phyloP scores from a whole-genome alignment of 129 eudicot species.

The Lactuca saligna region DNA sequence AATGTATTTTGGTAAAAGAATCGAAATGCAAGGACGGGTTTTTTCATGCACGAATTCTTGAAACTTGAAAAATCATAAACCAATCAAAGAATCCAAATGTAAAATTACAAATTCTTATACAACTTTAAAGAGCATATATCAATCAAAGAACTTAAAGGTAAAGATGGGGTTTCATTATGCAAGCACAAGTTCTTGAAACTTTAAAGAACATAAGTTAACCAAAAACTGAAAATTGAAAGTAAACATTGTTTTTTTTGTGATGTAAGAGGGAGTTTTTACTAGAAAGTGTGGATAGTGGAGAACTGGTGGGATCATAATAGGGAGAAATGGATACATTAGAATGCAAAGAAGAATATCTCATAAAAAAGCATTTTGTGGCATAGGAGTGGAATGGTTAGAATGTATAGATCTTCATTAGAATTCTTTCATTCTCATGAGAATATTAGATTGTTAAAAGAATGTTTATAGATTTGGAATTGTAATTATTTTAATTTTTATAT shows the following conservation, averaged over 20 bases:
- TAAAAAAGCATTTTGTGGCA: slow-evolving; percentile 46
- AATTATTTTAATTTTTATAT: too few species aligned
- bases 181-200: too few species aligned
- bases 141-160: too few species aligned
- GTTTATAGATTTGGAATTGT: too few species aligned
- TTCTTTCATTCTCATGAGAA: too few species aligned
- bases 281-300: slow-evolving; percentile 82
- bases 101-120: too few species aligned
- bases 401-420: too few species aligned
- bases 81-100: not conserved
- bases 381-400: slow-evolving; percentile 57
- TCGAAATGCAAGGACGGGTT: not conserved
- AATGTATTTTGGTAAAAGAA: not conserved
- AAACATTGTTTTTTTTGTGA: too few species aligned
- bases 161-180: not conserved
- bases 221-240: not conserved
- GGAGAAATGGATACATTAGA: slow-evolving; percentile 79
- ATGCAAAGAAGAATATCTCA: slow-evolving; percentile 41
- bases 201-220: not conserved
- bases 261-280: slow-evolving; percentile 58
- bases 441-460: too few species aligned
- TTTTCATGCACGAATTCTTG: not conserved
- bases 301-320: slow-evolving; percentile 58
- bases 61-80: slow-evolving; percentile 6
- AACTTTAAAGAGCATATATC: too few species aligned